phyloP scores from a whole-genome alignment of 2,329 filamentous ascomycete species.

The Fusarium sp. region DNA sequence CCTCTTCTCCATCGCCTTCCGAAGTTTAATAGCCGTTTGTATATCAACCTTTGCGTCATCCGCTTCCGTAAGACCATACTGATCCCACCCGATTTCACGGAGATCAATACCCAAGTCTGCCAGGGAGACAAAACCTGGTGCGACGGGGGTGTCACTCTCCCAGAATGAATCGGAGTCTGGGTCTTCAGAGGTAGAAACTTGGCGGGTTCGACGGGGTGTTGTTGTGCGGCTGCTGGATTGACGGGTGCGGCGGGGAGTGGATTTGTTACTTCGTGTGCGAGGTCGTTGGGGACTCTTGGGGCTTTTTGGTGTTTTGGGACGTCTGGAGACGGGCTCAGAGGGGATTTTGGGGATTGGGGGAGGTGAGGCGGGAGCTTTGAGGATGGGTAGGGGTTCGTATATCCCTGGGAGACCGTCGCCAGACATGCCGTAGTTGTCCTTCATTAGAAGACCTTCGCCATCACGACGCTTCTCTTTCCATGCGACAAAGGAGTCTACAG shows the following conservation, averaged over 20 bases:
- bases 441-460: constrained; percentile 46
- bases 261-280: constrained; percentile 23
- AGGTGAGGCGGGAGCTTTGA: constrained; percentile 7
- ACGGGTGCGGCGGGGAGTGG: constrained; percentile 9
- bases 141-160: constrained; percentile 25
- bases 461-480: constrained; percentile 24
- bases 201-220: constrained; percentile 7
- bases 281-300: constrained; percentile 22
- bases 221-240: constrained; percentile 15
- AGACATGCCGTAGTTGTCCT: constrained; percentile 41
- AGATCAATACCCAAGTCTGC: constrained; percentile 34
- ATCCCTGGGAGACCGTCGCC: constrained; percentile 46
- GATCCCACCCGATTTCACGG: constrained; percentile 27
- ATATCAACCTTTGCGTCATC: constrained; percentile 42
- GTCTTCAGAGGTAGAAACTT: constrained; percentile 21
- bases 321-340: not conserved
- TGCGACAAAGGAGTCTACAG: constrained; percentile 45
- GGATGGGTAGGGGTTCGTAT: constrained; percentile 38
- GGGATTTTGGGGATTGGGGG: constrained; percentile 14
- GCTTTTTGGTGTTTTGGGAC: constrained; percentile 24
- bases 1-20: constrained; percentile 36
- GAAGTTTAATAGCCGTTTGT: constrained; percentile 37
- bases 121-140: constrained; percentile 29
- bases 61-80: constrained; percentile 40
- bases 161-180: constrained; percentile 37